Base-by-base conservation (phyloP, 495 filamentous ascomycete species). In the Cercophora samala region DNA sequence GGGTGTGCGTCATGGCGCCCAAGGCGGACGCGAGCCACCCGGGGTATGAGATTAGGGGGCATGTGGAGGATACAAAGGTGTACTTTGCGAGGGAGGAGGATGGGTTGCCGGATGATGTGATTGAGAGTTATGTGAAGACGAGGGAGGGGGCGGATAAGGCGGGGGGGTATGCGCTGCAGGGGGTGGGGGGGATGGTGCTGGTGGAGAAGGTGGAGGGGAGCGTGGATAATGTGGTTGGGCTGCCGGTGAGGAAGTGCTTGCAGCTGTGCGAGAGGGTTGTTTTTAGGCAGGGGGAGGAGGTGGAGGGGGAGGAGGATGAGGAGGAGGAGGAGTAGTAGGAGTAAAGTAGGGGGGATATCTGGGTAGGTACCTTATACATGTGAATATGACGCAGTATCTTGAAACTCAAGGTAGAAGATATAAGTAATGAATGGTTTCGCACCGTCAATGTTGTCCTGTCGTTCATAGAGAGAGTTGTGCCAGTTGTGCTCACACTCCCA, bases 71-170 rank as follows among this genome's bases (percentile, higher is more conserved):
- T 83, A 97, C 95, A 58, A 79, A 80, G 60, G 95, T 99, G 19
- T 81, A 80, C 70, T 98, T 99, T 79, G 80, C 78, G 60, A 83
- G 82, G 56, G 88, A 90, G 26, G 87, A 86, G 65, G 92, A 97
- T 77, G 93, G 96, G 24, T 72, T 97, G 78, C 75, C 80, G 1
- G 82, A 84, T 56, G 79, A 81, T 54, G 82, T 83, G 5, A 87
- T 99, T 32, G 76, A 90, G 75, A 86, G 88, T 25, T 99, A 99
- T 82, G 93, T 99, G 64, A 82, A 82, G 66, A 98, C 94, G 42
- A 82, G 96, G 54, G 96, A 99, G 80, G 95, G 96, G 1, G 92
- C 83, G 24, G 95, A 99, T 78, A 99, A 98, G 83, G 96, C 95
- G 0, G 95, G 95, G 1, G 96, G 95, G 0, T 99, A 99, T 79